Evolutionary conservation across 257 asterid genomes (phyloP).

Genomic region (Voacanga thouarsii): DNA sequence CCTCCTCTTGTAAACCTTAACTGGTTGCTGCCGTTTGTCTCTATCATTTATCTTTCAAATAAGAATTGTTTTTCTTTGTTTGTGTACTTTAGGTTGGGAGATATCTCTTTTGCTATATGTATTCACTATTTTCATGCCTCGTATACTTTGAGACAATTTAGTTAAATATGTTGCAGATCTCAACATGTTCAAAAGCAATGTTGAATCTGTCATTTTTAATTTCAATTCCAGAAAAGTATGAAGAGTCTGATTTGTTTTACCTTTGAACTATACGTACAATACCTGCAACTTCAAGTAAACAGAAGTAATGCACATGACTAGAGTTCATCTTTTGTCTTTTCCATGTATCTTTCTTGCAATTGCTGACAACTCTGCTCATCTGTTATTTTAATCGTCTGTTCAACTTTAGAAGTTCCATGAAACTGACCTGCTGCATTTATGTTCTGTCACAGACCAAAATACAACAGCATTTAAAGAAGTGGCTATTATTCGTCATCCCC

Average conservation of each 20-base stretch:
- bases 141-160: no score
- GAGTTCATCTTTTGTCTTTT: neutral
- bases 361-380: neutral
- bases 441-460: conserved; percentile 56
- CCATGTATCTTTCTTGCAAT: no score
- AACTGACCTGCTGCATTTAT: neutral
- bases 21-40: no score
- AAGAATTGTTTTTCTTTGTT: neutral
- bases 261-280: neutral
- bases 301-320: neutral
- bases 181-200: neutral
- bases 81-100: neutral
- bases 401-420: neutral
- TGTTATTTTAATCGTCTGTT: neutral
- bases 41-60: neutral
- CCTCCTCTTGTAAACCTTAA: no score
- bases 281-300: neutral
- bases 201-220: neutral
- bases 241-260: no score
- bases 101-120: neutral
- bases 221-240: neutral
- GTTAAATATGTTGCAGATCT: neutral
- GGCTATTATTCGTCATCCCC: conserved; percentile 84
- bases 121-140: neutral
- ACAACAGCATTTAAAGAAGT: conserved; percentile 91